Percentiles rank a stretch among this genome's conserved stretches.
Conservation (phyloP, 2,329 filamentous ascomycete genomes). For the Incumbomyces delicatus region DNA sequence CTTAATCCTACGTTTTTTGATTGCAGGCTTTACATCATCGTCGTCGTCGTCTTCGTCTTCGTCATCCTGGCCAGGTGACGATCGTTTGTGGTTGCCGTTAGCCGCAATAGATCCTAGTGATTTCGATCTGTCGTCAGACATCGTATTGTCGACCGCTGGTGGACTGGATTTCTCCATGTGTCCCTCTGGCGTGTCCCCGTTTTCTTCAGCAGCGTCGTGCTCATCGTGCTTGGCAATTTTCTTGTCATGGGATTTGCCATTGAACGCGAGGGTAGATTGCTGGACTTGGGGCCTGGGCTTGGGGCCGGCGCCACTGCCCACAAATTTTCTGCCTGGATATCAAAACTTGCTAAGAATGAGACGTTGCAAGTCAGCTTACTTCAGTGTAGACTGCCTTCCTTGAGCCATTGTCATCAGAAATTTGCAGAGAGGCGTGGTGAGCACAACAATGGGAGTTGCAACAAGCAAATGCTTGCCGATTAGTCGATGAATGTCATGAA, state of each 20-base stretch:
- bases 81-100: constrained; percentile 29
- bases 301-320: constrained; percentile 60
- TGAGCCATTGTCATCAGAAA: constrained; percentile 14
- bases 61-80: constrained; percentile 23
- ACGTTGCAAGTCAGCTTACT: constrained; percentile 59
- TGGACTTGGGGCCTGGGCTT: constrained; percentile 38
- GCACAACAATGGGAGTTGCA: too few relatives aligned
- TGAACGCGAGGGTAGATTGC: constrained; percentile 23
- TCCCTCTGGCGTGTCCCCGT: constrained; percentile 12
- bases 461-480: too few relatives aligned
- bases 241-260: constrained; percentile 22
- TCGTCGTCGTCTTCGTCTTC: constrained; percentile 36
- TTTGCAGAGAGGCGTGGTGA: too few relatives aligned
- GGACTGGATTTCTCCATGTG: constrained; percentile 9
- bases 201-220: constrained; percentile 8
- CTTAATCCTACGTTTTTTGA: constrained; percentile 42
- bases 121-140: constrained; percentile 12
- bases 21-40: constrained; percentile 50
- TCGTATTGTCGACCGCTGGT: constrained; percentile 6
- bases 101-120: constrained; percentile 11
- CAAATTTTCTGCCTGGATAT: constrained; percentile 62
- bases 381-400: constrained; percentile 68
- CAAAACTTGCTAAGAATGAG: too few relatives aligned
- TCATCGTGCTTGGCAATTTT: constrained; percentile 16
- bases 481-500: too few relatives aligned